Base-by-base conservation (phyloP, 257 asterid genomes). In the Buddleja alternifolia region DNA sequence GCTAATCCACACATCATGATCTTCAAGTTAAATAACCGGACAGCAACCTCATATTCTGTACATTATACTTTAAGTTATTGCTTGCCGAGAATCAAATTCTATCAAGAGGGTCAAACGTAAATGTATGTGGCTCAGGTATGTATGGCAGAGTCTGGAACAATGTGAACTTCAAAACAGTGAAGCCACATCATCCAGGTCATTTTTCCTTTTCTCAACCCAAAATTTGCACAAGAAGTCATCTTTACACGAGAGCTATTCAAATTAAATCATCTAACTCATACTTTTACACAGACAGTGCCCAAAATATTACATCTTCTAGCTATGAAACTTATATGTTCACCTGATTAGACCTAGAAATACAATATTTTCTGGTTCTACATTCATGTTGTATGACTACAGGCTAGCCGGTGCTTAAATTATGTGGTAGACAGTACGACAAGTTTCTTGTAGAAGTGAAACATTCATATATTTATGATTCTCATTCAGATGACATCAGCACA, bases 1-100 rank as follows among this genome's bases (percentile, higher is more conserved):
- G 52, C 8, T 0, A 14, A 45, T 12, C n/a, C n/a, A n/a, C 32
- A 20, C 6, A 23, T 15, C 68, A 29, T 50, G 66, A 10, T 29
- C 32, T 40, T 52, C 20, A 66, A 59, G 25, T 44, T 8, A 59
- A 60, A 48, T 47, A 11, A 54, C 42, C 9, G 14, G 39, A 62
- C 57, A 17, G 15, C 46, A n/a, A 47, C 46, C 39, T 69, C 16
- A 29, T 15, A 25, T 20, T 24, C 10, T 20, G 7, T 34, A 60
- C 12, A 36, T 16, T 36, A 44, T n/a, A 68, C 17, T 42, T 34
- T 7, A 14, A 7, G 39, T n/a, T 32, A 40, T 6, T 32, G 16
- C 16, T 15, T 20, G 63, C 70, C 47, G 24, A 29, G 57, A 41
- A 67, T 15, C 45, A 50, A 17, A 34, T 25, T 20, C 23, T 53